phyloP scores from a whole-genome alignment of 2,329 filamentous ascomycete species.

The Didymella exigua region DNA sequence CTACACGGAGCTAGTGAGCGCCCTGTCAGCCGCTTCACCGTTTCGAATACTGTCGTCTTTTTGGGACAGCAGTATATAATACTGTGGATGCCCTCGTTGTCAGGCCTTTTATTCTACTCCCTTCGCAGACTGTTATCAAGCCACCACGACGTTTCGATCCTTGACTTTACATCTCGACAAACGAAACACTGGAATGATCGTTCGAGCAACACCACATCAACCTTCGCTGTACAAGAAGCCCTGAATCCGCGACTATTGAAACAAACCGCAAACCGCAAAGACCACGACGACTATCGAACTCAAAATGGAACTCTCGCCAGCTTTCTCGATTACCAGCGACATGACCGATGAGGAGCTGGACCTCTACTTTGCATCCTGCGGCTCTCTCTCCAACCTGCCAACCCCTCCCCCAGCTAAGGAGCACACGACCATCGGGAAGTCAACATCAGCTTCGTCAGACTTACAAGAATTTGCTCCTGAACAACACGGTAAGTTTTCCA shows the following conservation, averaged over 20 bases:
- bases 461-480: constrained; percentile 23
- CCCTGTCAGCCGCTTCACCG: constrained; percentile 35
- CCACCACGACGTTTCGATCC: constrained; percentile 12
- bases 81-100: constrained; percentile 22
- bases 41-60: constrained; percentile 26
- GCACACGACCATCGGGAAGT: constrained; percentile 18
- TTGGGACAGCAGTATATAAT: constrained; percentile 31
- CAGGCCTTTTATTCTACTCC: constrained; percentile 26
- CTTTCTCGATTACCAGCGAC: constrained; percentile 36
- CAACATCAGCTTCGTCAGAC: constrained; percentile 14
- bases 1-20: constrained; percentile 27
- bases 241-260: background rate
- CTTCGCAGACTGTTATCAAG: constrained; percentile 11
- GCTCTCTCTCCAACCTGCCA: constrained; percentile 48
- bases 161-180: constrained; percentile 11
- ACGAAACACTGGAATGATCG: constrained; percentile 20
- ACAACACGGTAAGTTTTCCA: constrained; percentile 39
- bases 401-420: constrained; percentile 48
- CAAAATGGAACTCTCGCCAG: constrained; percentile 37
- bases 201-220: constrained; percentile 20
- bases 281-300: background rate
- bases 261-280: background rate
- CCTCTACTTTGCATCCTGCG: constrained; percentile 47
- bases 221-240: constrained; percentile 12
- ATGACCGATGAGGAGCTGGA: constrained; percentile 49